phyloP scores from a whole-genome alignment of 2,329 filamentous ascomycete genomes.

The Hypoxylon sp. region DNA sequence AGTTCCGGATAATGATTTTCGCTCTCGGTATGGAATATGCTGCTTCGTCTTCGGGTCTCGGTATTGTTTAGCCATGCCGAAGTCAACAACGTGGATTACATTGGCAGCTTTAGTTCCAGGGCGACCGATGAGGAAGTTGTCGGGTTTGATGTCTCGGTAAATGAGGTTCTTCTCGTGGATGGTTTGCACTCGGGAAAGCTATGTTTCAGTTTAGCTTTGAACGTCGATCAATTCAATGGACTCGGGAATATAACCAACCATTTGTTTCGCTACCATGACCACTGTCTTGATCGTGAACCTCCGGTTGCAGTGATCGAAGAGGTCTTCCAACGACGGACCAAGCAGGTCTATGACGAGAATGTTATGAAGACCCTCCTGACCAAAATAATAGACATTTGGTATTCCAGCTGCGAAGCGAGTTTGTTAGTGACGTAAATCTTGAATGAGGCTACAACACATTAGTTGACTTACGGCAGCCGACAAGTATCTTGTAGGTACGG shows the following conservation, averaged over 20 bases:
- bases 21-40: constrained; percentile 96
- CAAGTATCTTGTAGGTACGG: constrained; percentile 98
- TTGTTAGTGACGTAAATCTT: constrained; percentile 43
- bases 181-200: constrained; percentile 89
- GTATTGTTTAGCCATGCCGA: constrained; percentile 99
- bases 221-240: constrained; percentile 4
- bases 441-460: constrained; percentile 34
- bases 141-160: constrained; percentile 98
- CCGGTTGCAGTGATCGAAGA: constrained; percentile 97
- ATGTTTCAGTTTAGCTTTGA: constrained; percentile 49
- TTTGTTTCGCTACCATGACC: constrained; percentile 99
- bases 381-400: constrained; percentile 99
- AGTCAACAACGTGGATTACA: constrained; percentile 98
- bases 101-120: constrained; percentile 95
- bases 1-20: constrained; percentile 96
- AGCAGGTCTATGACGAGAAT: constrained; percentile 98
- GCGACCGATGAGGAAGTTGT: constrained; percentile 98
- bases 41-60: constrained; percentile 99
- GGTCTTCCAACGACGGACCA: constrained; percentile 92
- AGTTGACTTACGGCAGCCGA: constrained; percentile 89
- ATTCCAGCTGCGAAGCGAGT: constrained; percentile 80
- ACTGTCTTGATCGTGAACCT: constrained; percentile 98
- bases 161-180: constrained; percentile 99
- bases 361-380: constrained; percentile 98
- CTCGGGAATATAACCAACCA: constrained; percentile 71